Evolutionary conservation across 257 asterid genomes (phyloP).

Genomic region (Solanum acaule): DNA sequence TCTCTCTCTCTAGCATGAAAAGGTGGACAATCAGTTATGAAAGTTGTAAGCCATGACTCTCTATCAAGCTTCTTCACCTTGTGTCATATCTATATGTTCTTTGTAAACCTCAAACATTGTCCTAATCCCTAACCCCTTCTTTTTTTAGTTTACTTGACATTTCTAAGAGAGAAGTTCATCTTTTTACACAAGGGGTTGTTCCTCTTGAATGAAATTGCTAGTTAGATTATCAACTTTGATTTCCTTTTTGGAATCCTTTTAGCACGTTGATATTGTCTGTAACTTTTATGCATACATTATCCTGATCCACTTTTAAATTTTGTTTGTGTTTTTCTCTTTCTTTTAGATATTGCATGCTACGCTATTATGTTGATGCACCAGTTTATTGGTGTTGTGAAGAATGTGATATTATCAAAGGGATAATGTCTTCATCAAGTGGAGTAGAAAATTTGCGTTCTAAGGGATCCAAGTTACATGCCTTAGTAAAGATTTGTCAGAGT

Average conservation of each 20-base stretch:
- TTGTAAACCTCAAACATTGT: background rate
- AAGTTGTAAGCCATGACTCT: no score
- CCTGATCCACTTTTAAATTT: no score
- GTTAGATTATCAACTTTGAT: background rate
- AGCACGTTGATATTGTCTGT: background rate
- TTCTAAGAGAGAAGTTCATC: background rate
- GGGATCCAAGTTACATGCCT: no score
- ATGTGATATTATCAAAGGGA: conserved; percentile 7
- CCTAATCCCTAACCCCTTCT: background rate
- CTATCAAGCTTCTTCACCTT: no score
- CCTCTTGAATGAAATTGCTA: background rate
- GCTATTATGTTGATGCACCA: background rate
- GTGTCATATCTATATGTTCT: background rate
- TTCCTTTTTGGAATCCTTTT: background rate
- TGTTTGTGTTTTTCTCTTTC: background rate
- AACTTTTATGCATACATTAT: background rate
- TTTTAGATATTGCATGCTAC: conserved; percentile 43
- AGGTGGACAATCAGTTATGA: no score
- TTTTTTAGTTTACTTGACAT: background rate
- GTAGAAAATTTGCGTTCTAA: no score
- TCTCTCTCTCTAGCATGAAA: no score
- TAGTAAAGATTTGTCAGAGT: no score
- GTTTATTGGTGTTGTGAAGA: conserved; percentile 38
- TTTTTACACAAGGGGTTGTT: background rate
- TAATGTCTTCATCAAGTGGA: no score